Evolutionary conservation across 1,284 basidiomycete genomes (phyloP), one percentile per base, ranked within the genome.

Genomic region (Cryptococcus sp.): DNA sequence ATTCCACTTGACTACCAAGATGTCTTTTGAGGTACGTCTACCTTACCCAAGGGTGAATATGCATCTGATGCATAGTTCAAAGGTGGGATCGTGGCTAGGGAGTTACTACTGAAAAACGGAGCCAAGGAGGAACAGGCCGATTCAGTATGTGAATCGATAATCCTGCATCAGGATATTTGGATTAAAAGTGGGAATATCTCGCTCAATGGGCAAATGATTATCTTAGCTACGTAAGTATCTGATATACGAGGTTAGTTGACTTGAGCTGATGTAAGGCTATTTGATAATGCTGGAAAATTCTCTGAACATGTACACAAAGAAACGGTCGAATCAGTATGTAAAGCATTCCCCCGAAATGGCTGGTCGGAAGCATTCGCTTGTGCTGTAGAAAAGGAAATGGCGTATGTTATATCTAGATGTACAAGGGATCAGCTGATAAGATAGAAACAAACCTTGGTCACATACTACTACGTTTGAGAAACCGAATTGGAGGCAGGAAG

Each of bases 131-230:
- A 81, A 55, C 80, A 82, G 59, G 81, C 81, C 31, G 82, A 83
- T 57, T 77, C 77, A 48, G 77, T 83, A 7, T 80, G 79, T 59
- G 82, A 83, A 55, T 80, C 81, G 31, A 82, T 83, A 55, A 77
- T 83, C 50, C 70, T 81, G 45, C 82, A 82, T 67, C 82, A 83
- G 62, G 82, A 83, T 61, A 79, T 82, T 46, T 80, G 81, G 54
- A 80, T 81, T 9, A 80, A 78, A 56, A 49, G 50, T 14, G 81
- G 80, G 19, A 57, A 41, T 25, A 50, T 59, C 39, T 55, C 57
- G 14, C 49, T 60, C 24, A 42, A 60, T 2, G 51, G 48, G 7
- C 47, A 51, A 23, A 45, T 64, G 21, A 57, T 64, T 25, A 58
- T 60, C 43, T 48, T 64, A 13, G 62, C 53, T 2, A 64, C 62